Conservation (phyloP, 352 stramenopile species). For the Nothophytophthora sp. region DNA sequence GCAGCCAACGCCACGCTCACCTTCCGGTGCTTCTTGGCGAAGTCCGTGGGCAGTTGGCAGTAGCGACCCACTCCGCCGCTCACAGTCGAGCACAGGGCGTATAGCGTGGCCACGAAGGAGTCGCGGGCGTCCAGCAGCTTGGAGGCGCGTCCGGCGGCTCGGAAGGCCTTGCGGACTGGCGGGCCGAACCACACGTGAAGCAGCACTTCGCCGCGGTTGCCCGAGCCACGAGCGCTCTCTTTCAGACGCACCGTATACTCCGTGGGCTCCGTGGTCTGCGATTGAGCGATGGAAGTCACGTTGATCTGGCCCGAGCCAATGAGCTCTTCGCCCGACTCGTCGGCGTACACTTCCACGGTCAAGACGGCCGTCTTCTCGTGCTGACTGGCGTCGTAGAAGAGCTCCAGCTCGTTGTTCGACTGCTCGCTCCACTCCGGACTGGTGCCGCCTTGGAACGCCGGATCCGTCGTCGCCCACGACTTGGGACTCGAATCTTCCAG, state of each 20-base stretch:
- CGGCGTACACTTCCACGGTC: conserved; percentile 71
- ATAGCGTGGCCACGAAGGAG: conserved; percentile 56
- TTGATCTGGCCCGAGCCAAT: conserved; percentile 74
- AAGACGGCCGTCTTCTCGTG: conserved; percentile 50
- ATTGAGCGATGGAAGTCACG: conserved; percentile 39
- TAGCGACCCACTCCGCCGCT: conserved; percentile 41
- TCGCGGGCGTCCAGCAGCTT: conserved; percentile 81
- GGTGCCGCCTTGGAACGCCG: conserved; percentile 56
- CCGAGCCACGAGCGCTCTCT: conserved; percentile 34
- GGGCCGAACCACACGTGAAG: conserved; percentile 78
- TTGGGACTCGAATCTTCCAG: conserved; percentile 67
- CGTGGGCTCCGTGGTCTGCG: conserved; percentile 28
- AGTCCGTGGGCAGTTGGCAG: conserved; percentile 56
- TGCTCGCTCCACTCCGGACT: conserved; percentile 68
- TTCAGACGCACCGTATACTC: conserved; percentile 57
- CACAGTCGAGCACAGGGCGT: conserved; percentile 33
- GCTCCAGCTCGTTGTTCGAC: conserved; percentile 80
- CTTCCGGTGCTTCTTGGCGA: conserved; percentile 77
- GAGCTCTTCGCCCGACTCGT: conserved; percentile 72
- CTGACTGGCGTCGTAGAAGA: conserved; percentile 69
- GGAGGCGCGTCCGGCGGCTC: conserved; percentile 61
- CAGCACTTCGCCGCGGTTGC: conserved; percentile 59
- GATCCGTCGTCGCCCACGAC: conserved; percentile 64
- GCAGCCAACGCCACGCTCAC: conserved; percentile 60
- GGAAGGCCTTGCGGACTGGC: conserved; percentile 77